Percentiles rank a stretch among this genome's conserved stretches.
phyloP scores from a whole-genome alignment of 1,284 basidiomycete species.

The Phellopilus nigrolimitatus region DNA sequence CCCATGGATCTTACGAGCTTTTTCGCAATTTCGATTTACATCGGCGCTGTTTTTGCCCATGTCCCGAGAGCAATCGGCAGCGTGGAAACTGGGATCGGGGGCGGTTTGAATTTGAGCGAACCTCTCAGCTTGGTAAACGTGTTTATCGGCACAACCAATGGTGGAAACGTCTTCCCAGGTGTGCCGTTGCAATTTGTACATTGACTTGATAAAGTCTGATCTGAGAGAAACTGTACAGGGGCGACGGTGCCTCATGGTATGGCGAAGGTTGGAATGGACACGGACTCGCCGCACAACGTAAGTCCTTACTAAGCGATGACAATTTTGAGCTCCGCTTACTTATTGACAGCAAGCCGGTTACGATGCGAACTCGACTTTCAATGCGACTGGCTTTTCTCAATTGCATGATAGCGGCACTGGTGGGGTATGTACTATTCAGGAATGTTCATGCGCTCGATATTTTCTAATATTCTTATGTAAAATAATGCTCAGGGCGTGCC shows the following conservation, averaged over 20 bases:
- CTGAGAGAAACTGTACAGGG: conserved; percentile 4
- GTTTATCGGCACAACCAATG: conserved; percentile 22
- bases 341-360: conserved; percentile 23
- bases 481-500: conserved; percentile 15
- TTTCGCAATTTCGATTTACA: background rate
- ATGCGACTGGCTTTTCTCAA: conserved; percentile 24
- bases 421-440: conserved; percentile 16
- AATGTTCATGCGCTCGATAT: background rate
- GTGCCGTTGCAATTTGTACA: conserved; percentile 1
- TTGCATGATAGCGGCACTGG: conserved; percentile 25
- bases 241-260: conserved; percentile 23
- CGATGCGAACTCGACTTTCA: conserved; percentile 21
- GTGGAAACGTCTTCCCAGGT: conserved; percentile 24
- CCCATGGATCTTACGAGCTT: background rate
- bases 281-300: conserved; percentile 20
- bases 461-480: background rate
- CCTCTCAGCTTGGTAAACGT: conserved; percentile 18
- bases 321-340: background rate
- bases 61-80: conserved; percentile 2
- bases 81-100: background rate
- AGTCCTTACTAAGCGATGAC: background rate
- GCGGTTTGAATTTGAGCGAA: background rate
- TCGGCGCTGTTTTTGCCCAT: background rate
- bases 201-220: background rate
- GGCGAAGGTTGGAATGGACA: conserved; percentile 23